These are phyloP conservation scores for Cucurbita moschata DNA, from an alignment of 306 rosid species.

Conservation along the genomic window DNA sequence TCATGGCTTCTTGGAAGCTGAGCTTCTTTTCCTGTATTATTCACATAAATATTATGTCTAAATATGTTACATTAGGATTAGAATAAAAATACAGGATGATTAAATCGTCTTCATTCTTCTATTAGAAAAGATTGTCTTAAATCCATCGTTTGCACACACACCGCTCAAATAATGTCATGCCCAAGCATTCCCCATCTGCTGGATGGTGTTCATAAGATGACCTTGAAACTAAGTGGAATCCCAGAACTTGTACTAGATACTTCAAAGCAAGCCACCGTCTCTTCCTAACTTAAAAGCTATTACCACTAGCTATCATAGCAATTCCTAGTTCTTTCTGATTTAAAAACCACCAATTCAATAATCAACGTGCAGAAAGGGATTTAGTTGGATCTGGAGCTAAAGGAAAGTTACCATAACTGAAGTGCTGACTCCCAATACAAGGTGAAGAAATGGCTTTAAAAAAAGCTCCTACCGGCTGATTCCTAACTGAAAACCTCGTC, in stretches of 20 bases:
- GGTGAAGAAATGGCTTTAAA: background rate
- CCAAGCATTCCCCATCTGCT: background rate
- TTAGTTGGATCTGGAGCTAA: background rate
- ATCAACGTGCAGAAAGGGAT: background rate
- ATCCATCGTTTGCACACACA: background rate
- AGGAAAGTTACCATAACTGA: background rate
- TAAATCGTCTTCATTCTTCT: background rate
- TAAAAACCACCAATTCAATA: background rate
- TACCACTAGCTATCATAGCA: background rate
- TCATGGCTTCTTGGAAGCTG: conserved; percentile 66
- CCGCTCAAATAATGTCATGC: background rate
- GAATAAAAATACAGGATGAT: background rate
- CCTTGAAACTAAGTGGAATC: conserved; percentile 2
- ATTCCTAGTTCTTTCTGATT: background rate
- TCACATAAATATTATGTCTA: background rate
- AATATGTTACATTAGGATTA: background rate
- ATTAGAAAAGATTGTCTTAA: background rate
- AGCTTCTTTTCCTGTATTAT: conserved; percentile 49
- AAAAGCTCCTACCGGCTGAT: background rate
- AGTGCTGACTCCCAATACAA: background rate
- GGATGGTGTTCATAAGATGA: background rate
- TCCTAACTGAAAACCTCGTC: background rate
- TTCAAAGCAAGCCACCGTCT: background rate
- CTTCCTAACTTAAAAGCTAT: background rate
- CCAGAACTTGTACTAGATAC: background rate